Evolutionary conservation across 352 stramenopile species (phyloP).

Genomic region (Phytophthora hibernalis): DNA sequence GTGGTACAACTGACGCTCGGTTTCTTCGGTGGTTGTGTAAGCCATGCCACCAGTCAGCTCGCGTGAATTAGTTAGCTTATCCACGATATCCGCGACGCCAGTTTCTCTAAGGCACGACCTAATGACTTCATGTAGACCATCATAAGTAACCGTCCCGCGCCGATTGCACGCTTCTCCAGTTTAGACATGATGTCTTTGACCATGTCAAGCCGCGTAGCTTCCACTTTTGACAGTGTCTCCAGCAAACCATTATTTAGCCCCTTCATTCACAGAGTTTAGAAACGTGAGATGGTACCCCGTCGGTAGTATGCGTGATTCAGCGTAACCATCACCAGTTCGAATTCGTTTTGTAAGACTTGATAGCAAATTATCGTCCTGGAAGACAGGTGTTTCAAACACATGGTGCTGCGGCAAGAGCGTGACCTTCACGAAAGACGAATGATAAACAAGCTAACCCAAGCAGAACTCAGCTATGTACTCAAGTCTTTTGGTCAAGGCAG

Average conservation of each 20-base stretch:
- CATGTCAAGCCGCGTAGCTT: background rate
- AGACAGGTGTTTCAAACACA: background rate
- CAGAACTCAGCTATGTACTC: background rate
- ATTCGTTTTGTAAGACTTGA: background rate
- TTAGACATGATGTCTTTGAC: background rate
- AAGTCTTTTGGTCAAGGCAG: background rate
- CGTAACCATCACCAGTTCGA: background rate
- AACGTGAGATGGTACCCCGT: background rate
- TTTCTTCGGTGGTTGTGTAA: background rate
- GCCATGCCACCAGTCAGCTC: no score
- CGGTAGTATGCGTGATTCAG: background rate
- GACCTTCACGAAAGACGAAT: background rate
- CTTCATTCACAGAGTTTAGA: background rate
- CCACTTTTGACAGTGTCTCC: background rate
- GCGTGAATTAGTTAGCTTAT: background rate
- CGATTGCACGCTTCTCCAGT: background rate
- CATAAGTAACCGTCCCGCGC: background rate
- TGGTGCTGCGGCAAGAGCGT: background rate
- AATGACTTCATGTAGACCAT: background rate
- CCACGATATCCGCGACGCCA: background rate
- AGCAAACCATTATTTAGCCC: background rate
- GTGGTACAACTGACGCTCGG: background rate
- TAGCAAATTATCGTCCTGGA: background rate
- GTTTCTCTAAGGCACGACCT: background rate
- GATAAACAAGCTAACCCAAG: background rate